Conservation (phyloP, 345 rosid species). For the Anacardium occidentale region DNA sequence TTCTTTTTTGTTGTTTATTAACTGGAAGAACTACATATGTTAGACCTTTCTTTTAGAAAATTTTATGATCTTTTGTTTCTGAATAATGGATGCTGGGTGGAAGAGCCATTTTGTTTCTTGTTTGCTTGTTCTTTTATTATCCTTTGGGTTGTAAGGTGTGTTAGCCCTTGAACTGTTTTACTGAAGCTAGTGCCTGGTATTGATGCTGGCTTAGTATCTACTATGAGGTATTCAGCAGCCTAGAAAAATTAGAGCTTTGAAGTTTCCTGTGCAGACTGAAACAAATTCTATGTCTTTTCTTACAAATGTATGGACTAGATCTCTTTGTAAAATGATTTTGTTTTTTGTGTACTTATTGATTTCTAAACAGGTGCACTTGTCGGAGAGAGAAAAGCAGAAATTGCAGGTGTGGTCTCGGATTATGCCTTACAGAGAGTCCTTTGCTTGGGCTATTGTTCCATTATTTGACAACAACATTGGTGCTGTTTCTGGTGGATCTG, state of each 20-base stretch:
- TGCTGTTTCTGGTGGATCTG: slow-evolving; percentile 73
- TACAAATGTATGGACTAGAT: slow-evolving; percentile 7
- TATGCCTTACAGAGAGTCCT: slow-evolving; percentile 96
- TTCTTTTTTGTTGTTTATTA: slow-evolving; percentile 3
- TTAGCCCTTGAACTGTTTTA: neutral
- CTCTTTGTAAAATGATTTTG: slow-evolving; percentile 7
- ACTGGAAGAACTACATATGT: too few species aligned
- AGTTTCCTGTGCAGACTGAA: neutral
- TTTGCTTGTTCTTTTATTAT: neutral
- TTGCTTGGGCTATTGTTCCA: slow-evolving; percentile 98
- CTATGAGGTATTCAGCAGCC: neutral
- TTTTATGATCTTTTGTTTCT: neutral
- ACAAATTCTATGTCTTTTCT: neutral
- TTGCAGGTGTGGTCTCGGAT: slow-evolving; percentile 98
- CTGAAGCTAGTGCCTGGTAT: neutral
- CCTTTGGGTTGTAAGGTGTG: neutral
- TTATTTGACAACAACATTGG: slow-evolving; percentile 83
- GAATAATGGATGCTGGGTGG: neutral
- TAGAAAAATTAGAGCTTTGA: neutral
- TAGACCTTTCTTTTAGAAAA: too few species aligned
- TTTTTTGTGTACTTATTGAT: slow-evolving; percentile 22
- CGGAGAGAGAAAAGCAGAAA: slow-evolving; percentile 96
- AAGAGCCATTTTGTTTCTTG: neutral
- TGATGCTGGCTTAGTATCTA: neutral
- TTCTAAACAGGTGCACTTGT: slow-evolving; percentile 69